Conservation (phyloP, 768 basidiomycete species). For the Ramaria sp. region DNA sequence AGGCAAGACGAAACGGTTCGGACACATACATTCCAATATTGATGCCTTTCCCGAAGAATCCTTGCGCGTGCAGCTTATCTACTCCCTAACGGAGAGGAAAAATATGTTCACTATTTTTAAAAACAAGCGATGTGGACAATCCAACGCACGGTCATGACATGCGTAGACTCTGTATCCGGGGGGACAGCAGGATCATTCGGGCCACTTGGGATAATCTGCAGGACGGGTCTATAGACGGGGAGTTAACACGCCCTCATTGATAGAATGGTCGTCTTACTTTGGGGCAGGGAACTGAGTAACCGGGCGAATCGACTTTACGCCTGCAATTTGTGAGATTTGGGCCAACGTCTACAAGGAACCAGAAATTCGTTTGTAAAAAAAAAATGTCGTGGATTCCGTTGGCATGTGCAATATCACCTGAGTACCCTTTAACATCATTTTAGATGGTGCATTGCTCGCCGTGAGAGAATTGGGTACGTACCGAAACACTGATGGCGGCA, state of each 20-base stretch:
- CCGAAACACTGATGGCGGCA: slow-evolving; percentile 38
- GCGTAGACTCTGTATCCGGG: slow-evolving; percentile 38
- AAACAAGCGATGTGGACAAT: background rate
- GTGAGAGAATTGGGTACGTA: slow-evolving; percentile 10
- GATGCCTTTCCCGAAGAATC: slow-evolving; percentile 50
- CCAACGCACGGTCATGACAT: slow-evolving; percentile 38
- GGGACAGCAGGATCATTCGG: slow-evolving; percentile 31
- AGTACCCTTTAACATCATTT: background rate
- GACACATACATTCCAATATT: slow-evolving; percentile 50
- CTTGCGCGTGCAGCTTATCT: slow-evolving; percentile 51
- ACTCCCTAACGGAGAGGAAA: slow-evolving; percentile 33
- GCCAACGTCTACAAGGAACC: slow-evolving; percentile 31
- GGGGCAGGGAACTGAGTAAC: slow-evolving; percentile 27
- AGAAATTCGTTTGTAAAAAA: slow-evolving; percentile 15
- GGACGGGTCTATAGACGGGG: slow-evolving; percentile 29
- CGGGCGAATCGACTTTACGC: slow-evolving; percentile 50
- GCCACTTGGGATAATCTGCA: slow-evolving; percentile 28
- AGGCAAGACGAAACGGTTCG: background rate
- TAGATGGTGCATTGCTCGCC: background rate
- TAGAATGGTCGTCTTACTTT: slow-evolving; percentile 26
- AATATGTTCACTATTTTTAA: background rate
- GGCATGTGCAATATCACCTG: slow-evolving; percentile 10
- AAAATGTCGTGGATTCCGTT: too few relatives aligned
- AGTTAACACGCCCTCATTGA: slow-evolving; percentile 6
- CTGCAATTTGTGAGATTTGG: slow-evolving; percentile 32